Percentiles rank a stretch among this genome's conserved stretches.
Evolutionary conservation across 345 rosid genomes (phyloP).

Genomic region (Kernera saxatilis): DNA sequence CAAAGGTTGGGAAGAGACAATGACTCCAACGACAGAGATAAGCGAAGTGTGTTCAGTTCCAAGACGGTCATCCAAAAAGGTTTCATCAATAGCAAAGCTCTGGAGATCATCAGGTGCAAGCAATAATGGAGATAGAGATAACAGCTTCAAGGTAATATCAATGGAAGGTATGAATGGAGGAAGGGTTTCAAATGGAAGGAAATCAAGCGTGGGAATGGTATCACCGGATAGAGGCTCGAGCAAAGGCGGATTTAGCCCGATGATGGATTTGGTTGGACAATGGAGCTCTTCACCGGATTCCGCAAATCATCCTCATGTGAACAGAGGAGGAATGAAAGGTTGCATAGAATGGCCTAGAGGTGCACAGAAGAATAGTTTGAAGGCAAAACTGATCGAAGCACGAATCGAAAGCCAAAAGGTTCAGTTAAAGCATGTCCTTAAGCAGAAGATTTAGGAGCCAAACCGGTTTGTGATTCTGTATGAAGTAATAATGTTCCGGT

Average conservation of each 20-base stretch:
- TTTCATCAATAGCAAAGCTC: constrained; percentile 71
- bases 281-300: constrained; percentile 80
- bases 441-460: constrained; percentile 67
- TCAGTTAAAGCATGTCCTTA: constrained; percentile 83
- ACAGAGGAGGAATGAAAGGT: constrained; percentile 80
- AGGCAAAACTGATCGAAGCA: constrained; percentile 91
- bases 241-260: constrained; percentile 59
- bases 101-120: constrained; percentile 67
- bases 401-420: constrained; percentile 84
- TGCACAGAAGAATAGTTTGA: constrained; percentile 72
- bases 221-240: constrained; percentile 66
- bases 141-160: constrained; percentile 58
- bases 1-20: constrained; percentile 50
- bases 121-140: constrained; percentile 57
- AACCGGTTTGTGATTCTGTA: constrained; percentile 18
- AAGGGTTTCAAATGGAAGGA: constrained; percentile 69
- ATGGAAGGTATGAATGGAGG: constrained; percentile 66
- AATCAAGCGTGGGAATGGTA: constrained; percentile 46
- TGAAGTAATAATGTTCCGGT: constrained; percentile 31
- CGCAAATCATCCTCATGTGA: constrained; percentile 61
- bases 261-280: constrained; percentile 54
- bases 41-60: constrained; percentile 65
- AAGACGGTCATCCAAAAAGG: constrained; percentile 52
- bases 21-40: constrained; percentile 60
- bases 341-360: constrained; percentile 97